phyloP scores from a whole-genome alignment of 106 monocot genomes.

The Platanthera guangdongensis region DNA sequence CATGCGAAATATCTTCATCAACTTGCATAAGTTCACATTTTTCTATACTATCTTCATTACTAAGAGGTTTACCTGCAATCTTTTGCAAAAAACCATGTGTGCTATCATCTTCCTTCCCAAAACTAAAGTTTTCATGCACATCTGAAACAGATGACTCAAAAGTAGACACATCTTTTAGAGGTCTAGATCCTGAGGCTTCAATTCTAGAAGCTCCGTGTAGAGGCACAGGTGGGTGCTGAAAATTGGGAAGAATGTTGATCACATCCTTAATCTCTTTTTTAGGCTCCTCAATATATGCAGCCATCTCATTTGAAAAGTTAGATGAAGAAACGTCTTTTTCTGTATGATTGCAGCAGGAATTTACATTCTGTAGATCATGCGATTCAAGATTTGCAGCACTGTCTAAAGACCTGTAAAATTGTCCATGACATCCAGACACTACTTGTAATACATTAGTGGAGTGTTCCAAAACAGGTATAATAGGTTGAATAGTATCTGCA shows the following conservation, averaged over 20 bases:
- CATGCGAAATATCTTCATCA: neutral
- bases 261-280: neutral
- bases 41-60: neutral
- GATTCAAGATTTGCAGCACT: conserved; percentile 12
- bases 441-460: neutral
- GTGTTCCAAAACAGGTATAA: conserved; percentile 5
- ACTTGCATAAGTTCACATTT: conserved; percentile 4
- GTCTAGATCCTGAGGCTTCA: neutral
- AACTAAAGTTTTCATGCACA: neutral
- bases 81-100: neutral
- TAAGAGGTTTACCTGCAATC: neutral
- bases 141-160: neutral
- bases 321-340: neutral
- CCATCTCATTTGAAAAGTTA: neutral
- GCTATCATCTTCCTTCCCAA: neutral
- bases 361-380: neutral
- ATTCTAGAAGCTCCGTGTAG: neutral
- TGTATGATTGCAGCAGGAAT: neutral
- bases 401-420: conserved; percentile 9
- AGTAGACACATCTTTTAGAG: too few relatives aligned
- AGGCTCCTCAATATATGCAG: neutral
- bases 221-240: neutral
- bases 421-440: conserved; percentile 11
- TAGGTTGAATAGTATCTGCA: neutral
- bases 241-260: neutral